Percentiles rank a stretch among this genome's conserved stretches.
These are phyloP conservation scores for Dactylellina haptotyla DNA, from an alignment of 2,329 filamentous ascomycete species.

Conservation along the genomic window DNA sequence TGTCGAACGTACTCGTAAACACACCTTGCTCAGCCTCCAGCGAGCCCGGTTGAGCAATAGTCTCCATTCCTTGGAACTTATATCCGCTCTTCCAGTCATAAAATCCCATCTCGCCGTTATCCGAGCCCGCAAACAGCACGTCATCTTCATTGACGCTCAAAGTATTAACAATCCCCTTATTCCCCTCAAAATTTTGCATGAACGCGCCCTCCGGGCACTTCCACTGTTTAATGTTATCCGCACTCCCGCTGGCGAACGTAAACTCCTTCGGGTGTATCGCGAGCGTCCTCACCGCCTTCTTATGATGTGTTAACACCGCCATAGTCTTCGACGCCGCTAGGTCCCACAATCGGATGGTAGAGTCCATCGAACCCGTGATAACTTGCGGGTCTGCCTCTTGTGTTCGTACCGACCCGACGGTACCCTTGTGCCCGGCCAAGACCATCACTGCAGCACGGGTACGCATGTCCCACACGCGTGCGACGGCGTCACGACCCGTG, in stretches of 20 bases:
- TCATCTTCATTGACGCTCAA: conserved; percentile 93
- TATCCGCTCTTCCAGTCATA: conserved; percentile 99
- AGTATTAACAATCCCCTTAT: conserved; percentile 96
- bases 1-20: conserved; percentile 93
- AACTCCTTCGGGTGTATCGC: conserved; percentile 90
- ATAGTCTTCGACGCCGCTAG: conserved; percentile 95
- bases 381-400: conserved; percentile 97
- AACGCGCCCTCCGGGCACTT: conserved; percentile 97
- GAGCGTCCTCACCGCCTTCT: conserved; percentile 90
- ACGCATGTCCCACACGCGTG: conserved; percentile 97
- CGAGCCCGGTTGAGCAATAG: conserved; percentile 90
- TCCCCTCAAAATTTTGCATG: conserved; percentile 98
- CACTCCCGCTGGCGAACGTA: conserved; percentile 92
- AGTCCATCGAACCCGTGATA: conserved; percentile 90
- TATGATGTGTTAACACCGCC: conserved; percentile 96
- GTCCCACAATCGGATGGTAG: conserved; percentile 92
- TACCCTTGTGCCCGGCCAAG: conserved; percentile 86
- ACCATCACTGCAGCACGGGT: conserved; percentile 96
- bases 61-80: conserved; percentile 88
- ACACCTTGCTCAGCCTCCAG: conserved; percentile 93
- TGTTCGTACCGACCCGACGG: conserved; percentile 86
- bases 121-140: conserved; percentile 90
- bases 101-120: conserved; percentile 96
- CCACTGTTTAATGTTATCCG: conserved; percentile 98
- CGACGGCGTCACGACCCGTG: conserved; percentile 91